phyloP scores from a whole-genome alignment of 148 eudicot genomes.

The Oxyria digyna region DNA sequence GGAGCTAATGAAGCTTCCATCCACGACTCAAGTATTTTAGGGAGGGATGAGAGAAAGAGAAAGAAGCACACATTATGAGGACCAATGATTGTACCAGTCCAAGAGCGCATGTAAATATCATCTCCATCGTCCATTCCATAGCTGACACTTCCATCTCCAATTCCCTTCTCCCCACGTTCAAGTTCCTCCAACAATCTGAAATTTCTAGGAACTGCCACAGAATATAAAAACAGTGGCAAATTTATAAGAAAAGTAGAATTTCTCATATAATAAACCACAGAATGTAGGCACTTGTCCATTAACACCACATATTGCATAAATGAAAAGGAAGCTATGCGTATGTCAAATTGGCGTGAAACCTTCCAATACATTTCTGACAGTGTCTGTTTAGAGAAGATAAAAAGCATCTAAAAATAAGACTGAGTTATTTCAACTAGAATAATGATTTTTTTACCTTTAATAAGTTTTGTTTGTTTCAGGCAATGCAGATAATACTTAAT shows the following conservation, averaged over 20 bases:
- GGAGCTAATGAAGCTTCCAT: neutral
- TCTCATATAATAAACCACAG: neutral
- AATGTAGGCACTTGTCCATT: neutral
- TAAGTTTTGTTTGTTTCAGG: neutral
- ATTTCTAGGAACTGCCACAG: conserved; percentile 34
- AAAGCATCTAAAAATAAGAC: neutral
- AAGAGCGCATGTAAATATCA: conserved; percentile 59
- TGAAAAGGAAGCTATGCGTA: neutral
- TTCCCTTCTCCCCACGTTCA: conserved; percentile 56
- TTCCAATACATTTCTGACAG: neutral
- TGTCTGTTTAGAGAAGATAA: neutral
- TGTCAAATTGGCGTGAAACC: neutral
- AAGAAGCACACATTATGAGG: conserved; percentile 35
- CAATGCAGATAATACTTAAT: neutral
- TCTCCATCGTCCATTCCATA: conserved; percentile 57
- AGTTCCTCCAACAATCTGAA: conserved; percentile 47
- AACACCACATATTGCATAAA: neutral
- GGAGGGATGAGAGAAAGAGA: neutral
- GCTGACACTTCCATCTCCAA: conserved; percentile 57
- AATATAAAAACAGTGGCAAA: neutral
- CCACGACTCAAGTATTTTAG: neutral
- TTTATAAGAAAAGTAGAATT: neutral
- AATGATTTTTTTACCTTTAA: neutral
- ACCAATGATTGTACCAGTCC: conserved; percentile 56
- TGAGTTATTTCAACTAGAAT: neutral